A percentile compares a stretch with the other conserved stretches of the same genome.
Evolutionary conservation across 2,329 filamentous ascomycete species (phyloP).

Genomic region (Xylariaceae sp.): DNA sequence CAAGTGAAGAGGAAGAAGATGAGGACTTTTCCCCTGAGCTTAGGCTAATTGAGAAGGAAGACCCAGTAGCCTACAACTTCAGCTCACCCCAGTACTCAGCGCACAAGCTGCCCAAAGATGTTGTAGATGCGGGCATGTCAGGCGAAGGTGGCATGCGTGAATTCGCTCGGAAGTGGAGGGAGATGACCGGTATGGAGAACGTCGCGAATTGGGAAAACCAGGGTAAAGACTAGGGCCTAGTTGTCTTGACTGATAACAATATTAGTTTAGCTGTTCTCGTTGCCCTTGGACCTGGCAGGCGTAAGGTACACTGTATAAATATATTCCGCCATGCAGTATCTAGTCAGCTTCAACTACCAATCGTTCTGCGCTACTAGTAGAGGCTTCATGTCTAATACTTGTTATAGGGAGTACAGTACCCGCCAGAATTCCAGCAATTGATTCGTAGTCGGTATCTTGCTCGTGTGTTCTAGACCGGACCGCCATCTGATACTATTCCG

Average conservation of each 20-base stretch:
- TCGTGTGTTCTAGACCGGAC: no score
- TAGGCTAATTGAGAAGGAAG: constrained; percentile 80
- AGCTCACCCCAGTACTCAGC: constrained; percentile 88
- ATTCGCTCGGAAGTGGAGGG: constrained; percentile 78
- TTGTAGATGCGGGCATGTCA: constrained; percentile 74
- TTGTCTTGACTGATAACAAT: no score
- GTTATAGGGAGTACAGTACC: no score
- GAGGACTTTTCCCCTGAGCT: constrained; percentile 76
- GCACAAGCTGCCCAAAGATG: constrained; percentile 92
- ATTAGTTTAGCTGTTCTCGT: no score
- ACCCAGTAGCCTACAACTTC: constrained; percentile 89
- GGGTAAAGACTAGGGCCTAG: constrained; percentile 7
- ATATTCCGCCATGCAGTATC: not conserved
- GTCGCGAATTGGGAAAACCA: constrained; percentile 39
- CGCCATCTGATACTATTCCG: no score
- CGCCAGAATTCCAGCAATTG: no score
- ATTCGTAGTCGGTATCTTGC: no score
- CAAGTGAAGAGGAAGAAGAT: constrained; percentile 52
- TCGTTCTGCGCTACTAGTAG: no score
- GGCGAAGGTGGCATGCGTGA: constrained; percentile 81
- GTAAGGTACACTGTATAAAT: not conserved
- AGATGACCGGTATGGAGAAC: constrained; percentile 50
- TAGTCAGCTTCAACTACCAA: no score
- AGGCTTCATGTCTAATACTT: no score
- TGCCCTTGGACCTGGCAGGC: no score